Percentiles rank a stretch among this genome's conserved stretches.
Evolutionary conservation across 2,329 filamentous ascomycete genomes (phyloP).

Genomic region (Fusarium newnesense): DNA sequence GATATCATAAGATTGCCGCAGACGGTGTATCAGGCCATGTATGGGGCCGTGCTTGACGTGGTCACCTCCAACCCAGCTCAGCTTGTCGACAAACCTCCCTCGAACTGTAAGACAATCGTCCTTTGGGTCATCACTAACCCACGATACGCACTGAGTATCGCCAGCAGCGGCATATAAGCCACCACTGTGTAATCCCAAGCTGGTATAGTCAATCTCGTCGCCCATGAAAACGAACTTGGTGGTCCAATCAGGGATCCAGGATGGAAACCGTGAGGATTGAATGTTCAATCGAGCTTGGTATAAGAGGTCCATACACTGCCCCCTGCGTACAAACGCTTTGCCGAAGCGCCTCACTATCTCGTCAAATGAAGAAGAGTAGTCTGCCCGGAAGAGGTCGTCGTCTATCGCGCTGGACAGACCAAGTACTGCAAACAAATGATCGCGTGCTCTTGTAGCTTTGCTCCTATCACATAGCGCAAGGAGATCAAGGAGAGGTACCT

Average conservation of each 20-base stretch:
- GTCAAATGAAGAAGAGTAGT: neutral
- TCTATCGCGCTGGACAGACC: accelerated
- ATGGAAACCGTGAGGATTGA: neutral
- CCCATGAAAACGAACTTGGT: neutral
- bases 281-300: neutral
- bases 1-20: accelerated
- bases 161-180: neutral
- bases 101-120: neutral
- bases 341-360: neutral
- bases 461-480: neutral
- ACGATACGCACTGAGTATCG: neutral
- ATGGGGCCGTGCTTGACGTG: neutral
- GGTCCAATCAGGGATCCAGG: neutral
- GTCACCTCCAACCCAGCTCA: neutral
- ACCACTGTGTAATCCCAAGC: accelerated
- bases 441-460: neutral
- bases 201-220: accelerated
- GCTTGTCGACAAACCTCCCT: neutral
- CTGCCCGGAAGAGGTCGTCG: accelerated
- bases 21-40: neutral
- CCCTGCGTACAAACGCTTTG: neutral
- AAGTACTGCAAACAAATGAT: neutral
- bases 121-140: neutral
- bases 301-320: neutral
- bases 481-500: neutral